Evolutionary conservation across 1,284 basidiomycete species (phyloP).

Genomic region (Chondrostereum purpureum): DNA sequence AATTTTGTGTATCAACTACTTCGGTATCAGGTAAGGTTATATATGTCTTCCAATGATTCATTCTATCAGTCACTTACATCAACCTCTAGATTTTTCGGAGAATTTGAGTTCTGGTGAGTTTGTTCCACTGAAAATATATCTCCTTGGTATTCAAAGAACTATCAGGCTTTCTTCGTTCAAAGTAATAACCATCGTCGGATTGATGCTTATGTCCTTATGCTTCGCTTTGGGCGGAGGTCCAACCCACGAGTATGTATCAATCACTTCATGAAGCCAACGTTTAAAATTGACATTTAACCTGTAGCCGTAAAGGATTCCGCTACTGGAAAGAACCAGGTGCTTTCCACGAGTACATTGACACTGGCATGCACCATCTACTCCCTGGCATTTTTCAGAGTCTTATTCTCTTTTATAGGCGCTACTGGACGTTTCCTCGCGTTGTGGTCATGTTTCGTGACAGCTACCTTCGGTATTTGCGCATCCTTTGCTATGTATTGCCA

Average conservation of each 20-base stretch:
- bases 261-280: background rate
- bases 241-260: background rate
- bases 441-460: conserved; percentile 38
- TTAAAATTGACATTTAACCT: no score
- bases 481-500: background rate
- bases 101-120: background rate
- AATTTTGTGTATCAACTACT: background rate
- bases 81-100: background rate
- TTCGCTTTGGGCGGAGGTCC: background rate
- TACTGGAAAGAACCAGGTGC: background rate
- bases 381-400: background rate
- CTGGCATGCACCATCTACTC: background rate
- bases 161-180: background rate
- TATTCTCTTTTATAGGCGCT: conserved; percentile 32
- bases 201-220: background rate
- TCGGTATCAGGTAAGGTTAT: background rate
- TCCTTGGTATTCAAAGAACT: no score
- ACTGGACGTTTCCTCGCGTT: conserved; percentile 38
- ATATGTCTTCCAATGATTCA: no score
- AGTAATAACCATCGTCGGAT: background rate
- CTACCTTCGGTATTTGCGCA: conserved; percentile 11
- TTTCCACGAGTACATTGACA: background rate
- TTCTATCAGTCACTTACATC: background rate
- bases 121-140: no score
- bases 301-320: background rate